These are phyloP conservation scores for Xylaria hypoxylon DNA, from an alignment of 2,329 filamentous ascomycete species.

Conservation along the genomic window DNA sequence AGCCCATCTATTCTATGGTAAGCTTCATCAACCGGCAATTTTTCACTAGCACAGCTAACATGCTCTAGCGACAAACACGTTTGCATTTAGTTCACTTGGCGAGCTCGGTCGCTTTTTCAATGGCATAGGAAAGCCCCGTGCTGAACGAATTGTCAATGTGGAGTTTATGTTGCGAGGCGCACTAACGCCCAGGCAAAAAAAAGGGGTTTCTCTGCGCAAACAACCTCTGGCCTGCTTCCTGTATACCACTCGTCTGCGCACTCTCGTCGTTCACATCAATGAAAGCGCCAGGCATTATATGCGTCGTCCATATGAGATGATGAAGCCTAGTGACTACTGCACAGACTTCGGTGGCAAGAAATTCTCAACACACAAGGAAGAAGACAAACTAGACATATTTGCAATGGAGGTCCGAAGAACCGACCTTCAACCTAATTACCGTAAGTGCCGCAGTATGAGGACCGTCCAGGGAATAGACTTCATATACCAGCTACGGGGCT, in stretches of 20 bases:
- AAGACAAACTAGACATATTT: conserved; percentile 31
- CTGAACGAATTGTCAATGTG: conserved; percentile 59
- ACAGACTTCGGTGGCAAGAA: conserved; percentile 36
- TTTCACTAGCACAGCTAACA: conserved; percentile 7
- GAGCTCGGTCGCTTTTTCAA: conserved; percentile 61
- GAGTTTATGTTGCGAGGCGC: conserved; percentile 55
- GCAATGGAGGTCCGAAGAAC: conserved; percentile 47
- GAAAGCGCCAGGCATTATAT: conserved; percentile 51
- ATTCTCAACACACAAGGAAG: background rate
- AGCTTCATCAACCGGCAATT: background rate
- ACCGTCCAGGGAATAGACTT: conserved; percentile 60
- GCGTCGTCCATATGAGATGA: conserved; percentile 55
- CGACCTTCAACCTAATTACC: conserved; percentile 55
- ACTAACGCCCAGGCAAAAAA: conserved; percentile 9
- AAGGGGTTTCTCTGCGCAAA: conserved; percentile 54
- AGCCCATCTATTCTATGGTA: conserved; percentile 59
- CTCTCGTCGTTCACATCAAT: conserved; percentile 55
- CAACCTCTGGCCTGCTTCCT: conserved; percentile 52
- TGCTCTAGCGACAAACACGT: conserved; percentile 54
- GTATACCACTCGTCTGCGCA: conserved; percentile 55
- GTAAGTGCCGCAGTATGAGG: conserved; percentile 53
- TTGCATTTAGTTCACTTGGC: conserved; percentile 65
- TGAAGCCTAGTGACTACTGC: conserved; percentile 4
- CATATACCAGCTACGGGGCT: conserved; percentile 57
- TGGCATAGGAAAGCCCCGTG: conserved; percentile 54